These are phyloP conservation scores for Sarocladiaceae sp. DNA, from an alignment of 2,329 filamentous ascomycete species.

Conservation along the genomic window DNA sequence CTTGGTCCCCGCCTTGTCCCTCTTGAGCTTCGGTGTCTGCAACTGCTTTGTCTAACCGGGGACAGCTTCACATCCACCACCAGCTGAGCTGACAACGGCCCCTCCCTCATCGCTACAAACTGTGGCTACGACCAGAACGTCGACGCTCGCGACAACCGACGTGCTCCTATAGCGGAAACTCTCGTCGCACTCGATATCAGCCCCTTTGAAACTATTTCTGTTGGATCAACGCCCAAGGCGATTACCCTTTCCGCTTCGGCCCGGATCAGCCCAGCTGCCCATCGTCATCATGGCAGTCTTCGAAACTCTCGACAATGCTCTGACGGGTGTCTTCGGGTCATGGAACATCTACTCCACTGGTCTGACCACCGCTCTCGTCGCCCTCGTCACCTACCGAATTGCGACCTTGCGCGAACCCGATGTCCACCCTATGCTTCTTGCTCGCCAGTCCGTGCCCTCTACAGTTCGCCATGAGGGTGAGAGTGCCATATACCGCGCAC, in stretches of 20 bases:
- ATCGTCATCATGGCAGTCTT: slow-evolving; percentile 35
- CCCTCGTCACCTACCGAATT: slow-evolving; percentile 67
- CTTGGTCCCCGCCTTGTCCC: too few species aligned
- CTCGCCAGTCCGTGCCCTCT: slow-evolving; percentile 74
- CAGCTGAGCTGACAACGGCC: too few species aligned
- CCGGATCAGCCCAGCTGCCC: not conserved
- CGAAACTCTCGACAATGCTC: slow-evolving; percentile 65
- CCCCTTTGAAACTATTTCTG: too few species aligned
- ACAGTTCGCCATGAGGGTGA: slow-evolving; percentile 79
- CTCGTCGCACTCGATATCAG: too few species aligned
- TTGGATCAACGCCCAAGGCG: too few species aligned
- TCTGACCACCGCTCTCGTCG: slow-evolving; percentile 62
- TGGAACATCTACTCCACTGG: slow-evolving; percentile 79
- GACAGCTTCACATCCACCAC: too few species aligned
- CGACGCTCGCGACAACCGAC: too few species aligned
- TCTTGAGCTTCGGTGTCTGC: too few species aligned
- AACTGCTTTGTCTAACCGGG: too few species aligned
- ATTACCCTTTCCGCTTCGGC: not conserved
- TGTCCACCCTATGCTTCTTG: slow-evolving; percentile 85
- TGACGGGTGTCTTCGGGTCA: slow-evolving; percentile 66
- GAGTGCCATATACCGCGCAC: slow-evolving; percentile 80
- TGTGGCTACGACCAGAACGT: too few species aligned
- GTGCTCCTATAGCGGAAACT: too few species aligned
- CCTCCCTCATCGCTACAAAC: too few species aligned
- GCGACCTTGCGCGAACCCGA: slow-evolving; percentile 76